Percentiles rank a stretch among this genome's conserved stretches.
Evolutionary conservation across 768 basidiomycete genomes (phyloP).

Genomic region (Phanerodontia chrysosporium): DNA sequence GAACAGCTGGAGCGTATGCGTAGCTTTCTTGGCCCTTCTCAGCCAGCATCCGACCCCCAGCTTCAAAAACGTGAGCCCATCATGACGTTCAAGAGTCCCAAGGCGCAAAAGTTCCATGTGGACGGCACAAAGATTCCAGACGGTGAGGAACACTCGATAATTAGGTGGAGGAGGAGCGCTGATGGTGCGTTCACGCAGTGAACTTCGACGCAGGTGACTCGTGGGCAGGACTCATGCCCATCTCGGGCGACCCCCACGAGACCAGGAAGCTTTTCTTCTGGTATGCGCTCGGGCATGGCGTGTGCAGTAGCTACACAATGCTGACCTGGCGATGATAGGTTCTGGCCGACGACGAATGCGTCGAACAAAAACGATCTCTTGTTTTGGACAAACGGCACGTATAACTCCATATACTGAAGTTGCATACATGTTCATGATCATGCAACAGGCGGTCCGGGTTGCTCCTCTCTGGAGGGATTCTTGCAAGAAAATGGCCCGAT

Average conservation of each 20-base stretch:
- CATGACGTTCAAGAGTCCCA: slow-evolving; percentile 23
- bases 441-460: slow-evolving; percentile 58
- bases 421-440: not conserved
- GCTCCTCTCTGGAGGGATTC: slow-evolving; percentile 67
- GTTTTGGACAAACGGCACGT: slow-evolving; percentile 33
- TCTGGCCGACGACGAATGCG: slow-evolving; percentile 30
- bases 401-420: not conserved
- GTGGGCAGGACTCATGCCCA: slow-evolving; percentile 28
- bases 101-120: slow-evolving; percentile 27
- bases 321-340: slow-evolving; percentile 16
- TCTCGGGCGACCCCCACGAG: slow-evolving; percentile 30
- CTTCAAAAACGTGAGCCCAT: slow-evolving; percentile 13
- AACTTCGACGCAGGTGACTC: slow-evolving; percentile 34
- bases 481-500: slow-evolving; percentile 64
- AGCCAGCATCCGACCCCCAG: not conserved
- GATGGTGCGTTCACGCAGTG: slow-evolving; percentile 17
- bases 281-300: slow-evolving; percentile 4
- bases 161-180: too few relatives aligned
- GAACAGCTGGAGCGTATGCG: slow-evolving; percentile 23
- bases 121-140: slow-evolving; percentile 31
- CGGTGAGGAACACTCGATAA: slow-evolving; percentile 20
- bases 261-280: slow-evolving; percentile 41
- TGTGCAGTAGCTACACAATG: too few relatives aligned
- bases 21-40: slow-evolving; percentile 22
- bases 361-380: slow-evolving; percentile 26